Conservation (phyloP, 1,284 basidiomycete genomes). For the Boletus calvinii region DNA sequence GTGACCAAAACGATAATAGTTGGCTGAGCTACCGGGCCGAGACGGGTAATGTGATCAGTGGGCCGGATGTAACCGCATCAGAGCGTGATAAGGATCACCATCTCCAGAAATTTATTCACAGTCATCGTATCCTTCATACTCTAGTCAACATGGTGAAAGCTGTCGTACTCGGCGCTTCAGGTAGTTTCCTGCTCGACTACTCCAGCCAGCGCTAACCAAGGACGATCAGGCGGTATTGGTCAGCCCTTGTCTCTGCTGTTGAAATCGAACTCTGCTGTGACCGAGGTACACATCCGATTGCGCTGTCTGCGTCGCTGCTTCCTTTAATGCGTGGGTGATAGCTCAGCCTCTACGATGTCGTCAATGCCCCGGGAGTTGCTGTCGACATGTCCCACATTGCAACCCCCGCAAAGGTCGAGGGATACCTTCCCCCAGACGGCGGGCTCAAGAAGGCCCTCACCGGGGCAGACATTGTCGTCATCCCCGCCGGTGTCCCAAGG, state of each 20-base stretch:
- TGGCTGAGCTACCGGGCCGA: background rate
- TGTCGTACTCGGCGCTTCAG: slow-evolving; percentile 91
- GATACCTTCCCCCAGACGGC: slow-evolving; percentile 71
- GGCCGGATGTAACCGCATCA: slow-evolving; percentile 21
- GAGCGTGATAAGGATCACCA: slow-evolving; percentile 22
- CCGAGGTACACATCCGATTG: slow-evolving; percentile 49
- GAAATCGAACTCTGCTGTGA: slow-evolving; percentile 83
- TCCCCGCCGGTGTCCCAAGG: slow-evolving; percentile 96
- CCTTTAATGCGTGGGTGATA: slow-evolving; percentile 26
- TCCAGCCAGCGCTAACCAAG: slow-evolving; percentile 3
- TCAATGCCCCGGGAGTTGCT: slow-evolving; percentile 94
- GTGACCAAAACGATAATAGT: no score
- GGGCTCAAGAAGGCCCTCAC: slow-evolving; percentile 83
- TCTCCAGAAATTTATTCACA: background rate
- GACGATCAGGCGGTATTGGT: slow-evolving; percentile 74
- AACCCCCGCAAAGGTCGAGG: slow-evolving; percentile 77
- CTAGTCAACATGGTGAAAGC: slow-evolving; percentile 77
- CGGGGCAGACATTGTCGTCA: slow-evolving; percentile 89
- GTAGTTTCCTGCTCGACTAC: slow-evolving; percentile 39
- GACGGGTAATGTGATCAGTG: slow-evolving; percentile 5
- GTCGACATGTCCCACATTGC: slow-evolving; percentile 91
- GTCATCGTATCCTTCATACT: slow-evolving; percentile 45
- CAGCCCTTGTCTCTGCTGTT: slow-evolving; percentile 91
- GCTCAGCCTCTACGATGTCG: slow-evolving; percentile 94
- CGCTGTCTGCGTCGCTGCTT: background rate